phyloP scores from a whole-genome alignment of 768 basidiomycete genomes.

The Trametopsis cervina region DNA sequence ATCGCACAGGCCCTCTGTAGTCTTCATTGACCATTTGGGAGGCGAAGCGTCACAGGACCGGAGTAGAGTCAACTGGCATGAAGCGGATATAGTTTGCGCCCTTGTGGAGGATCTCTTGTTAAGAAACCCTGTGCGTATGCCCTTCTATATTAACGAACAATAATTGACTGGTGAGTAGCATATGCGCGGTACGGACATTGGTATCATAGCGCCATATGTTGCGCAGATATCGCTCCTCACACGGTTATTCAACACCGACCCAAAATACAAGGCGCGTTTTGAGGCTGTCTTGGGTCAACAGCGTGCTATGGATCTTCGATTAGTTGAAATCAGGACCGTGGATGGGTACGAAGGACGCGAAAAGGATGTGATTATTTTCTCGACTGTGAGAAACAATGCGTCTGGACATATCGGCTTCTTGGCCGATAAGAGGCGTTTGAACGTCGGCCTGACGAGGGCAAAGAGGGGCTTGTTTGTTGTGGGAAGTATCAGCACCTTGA shows the following conservation, averaged over 20 bases:
- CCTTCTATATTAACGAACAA: neutral
- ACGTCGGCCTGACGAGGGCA: conserved; percentile 88
- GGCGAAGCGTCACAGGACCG: conserved; percentile 60
- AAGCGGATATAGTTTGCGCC: conserved; percentile 71
- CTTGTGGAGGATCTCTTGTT: conserved; percentile 78
- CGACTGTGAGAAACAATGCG: conserved; percentile 80
- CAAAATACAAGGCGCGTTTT: conserved; percentile 48
- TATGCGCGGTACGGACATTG: conserved; percentile 71
- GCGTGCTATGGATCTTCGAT: conserved; percentile 55
- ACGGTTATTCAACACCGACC: conserved; percentile 55
- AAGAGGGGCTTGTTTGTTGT: conserved; percentile 80
- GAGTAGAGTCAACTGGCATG: conserved; percentile 71
- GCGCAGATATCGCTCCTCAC: conserved; percentile 77
- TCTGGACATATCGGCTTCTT: conserved; percentile 82
- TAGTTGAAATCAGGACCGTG: conserved; percentile 86
- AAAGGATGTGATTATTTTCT: conserved; percentile 89
- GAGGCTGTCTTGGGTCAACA: conserved; percentile 51
- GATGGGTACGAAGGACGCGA: conserved; percentile 94
- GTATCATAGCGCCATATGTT: conserved; percentile 87
- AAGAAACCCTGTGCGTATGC: conserved; percentile 62
- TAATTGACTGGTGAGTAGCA: conserved; percentile 25
- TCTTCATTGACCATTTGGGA: conserved; percentile 77
- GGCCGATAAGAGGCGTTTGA: conserved; percentile 77
- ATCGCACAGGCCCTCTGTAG: conserved; percentile 44
- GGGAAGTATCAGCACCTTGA: conserved; percentile 63